Conservation (phyloP, 2,329 filamentous ascomycete genomes). For the Fusarium brevicatenulatum region DNA sequence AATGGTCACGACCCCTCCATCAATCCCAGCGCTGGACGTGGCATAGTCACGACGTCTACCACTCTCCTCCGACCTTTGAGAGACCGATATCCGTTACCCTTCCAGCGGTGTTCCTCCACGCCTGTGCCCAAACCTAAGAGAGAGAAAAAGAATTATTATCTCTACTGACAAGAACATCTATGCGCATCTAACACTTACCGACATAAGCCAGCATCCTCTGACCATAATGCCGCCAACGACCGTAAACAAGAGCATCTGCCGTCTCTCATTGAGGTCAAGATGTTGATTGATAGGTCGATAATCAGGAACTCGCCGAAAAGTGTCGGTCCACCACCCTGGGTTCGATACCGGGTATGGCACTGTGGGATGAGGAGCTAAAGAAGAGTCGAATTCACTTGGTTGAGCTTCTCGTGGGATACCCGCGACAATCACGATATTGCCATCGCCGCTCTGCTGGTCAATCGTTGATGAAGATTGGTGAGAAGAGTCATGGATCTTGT, state of each 20-base stretch:
- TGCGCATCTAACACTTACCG: not conserved
- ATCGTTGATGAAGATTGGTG: not conserved
- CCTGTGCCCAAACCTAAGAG: not conserved
- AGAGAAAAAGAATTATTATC: not conserved
- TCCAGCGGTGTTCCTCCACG: not conserved
- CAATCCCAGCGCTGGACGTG: too few relatives aligned
- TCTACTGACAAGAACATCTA: too few relatives aligned
- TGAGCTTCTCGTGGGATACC: not conserved
- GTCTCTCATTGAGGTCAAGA: not conserved
- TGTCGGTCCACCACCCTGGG: not conserved
- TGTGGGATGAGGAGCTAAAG: not conserved
- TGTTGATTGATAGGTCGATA: not conserved
- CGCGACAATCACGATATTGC: not conserved
- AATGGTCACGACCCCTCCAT: too few relatives aligned
- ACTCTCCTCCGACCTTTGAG: not conserved
- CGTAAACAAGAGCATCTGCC: not conserved
- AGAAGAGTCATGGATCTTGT: slow-evolving; percentile 2
- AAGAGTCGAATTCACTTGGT: not conserved
- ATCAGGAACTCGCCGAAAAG: not conserved
- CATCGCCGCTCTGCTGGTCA: not conserved
- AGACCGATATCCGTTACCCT: not conserved
- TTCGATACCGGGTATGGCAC: slow-evolving; percentile 9
- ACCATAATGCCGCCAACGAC: not conserved
- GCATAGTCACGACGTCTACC: not conserved
- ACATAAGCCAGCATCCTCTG: not conserved